Evolutionary conservation across 2,329 filamentous ascomycete species (phyloP), one percentile per base, ranked within the genome.

Genomic region (Rhinocladiella similis): DNA sequence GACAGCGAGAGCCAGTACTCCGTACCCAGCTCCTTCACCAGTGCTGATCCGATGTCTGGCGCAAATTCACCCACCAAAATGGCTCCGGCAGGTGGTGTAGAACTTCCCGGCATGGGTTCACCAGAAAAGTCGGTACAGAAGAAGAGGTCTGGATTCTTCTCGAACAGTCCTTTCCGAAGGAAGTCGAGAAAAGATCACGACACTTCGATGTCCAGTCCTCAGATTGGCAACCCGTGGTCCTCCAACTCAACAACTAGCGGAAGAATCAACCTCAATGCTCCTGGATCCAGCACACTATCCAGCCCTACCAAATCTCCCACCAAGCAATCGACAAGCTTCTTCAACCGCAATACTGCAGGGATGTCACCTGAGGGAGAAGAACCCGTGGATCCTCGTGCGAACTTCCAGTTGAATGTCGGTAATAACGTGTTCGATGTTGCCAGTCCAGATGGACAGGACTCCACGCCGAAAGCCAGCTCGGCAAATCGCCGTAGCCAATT

Each of bases 341-440:
- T 62, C 70, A 74, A 69, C 75, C 71, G 57, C 68, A 73, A 69
- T 75, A 70, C 55, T 33, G 58, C 29, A 18, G 50, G 47, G 22
- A 62, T 54, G 35, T 59, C 56, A 16, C 54, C 56, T 10, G 78
- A 77, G 51, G 95, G 91, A 66, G 91, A 90, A 3, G 90, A 95
- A 51, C 89, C 89, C 1, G 92, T 94, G 36, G 94, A 97, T 68
- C 92, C 93, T 54, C 87, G 94, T 60, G 91, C 93, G 38, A 96
- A 89, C 70, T 86, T 97, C 66, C 93, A 96, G 59, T 80, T 99
- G 25, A 97, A 97, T 67, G 84, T 99, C 53, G 94, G 94, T 6
- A 91, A 95, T 66, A 99, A 99, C 66, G 91, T 99, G 10, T 96
- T 99, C 67, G 87, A 96, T 54, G 93, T 99, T 9, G 88, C 89